Percentiles rank a stretch among this genome's conserved stretches.
These are phyloP conservation scores for Lactifluus echinatus DNA, from an alignment of 768 basidiomycete species.

Conservation along the genomic window DNA sequence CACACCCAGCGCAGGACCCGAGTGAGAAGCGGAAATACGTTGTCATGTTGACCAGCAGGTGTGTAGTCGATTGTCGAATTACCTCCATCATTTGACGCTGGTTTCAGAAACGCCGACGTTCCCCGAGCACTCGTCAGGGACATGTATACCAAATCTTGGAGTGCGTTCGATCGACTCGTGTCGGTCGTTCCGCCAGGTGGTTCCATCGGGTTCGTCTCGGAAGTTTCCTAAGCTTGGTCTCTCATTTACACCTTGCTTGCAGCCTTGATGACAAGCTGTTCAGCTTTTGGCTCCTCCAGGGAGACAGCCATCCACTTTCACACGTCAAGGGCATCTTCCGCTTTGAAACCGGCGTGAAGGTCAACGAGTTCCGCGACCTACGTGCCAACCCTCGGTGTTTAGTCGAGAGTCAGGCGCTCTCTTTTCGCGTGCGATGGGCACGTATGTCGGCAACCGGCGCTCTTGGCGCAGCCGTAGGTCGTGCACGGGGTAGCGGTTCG, in stretches of 20 bases:
- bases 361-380: constrained; percentile 80
- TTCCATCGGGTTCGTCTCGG: constrained; percentile 62
- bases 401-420: constrained; percentile 71
- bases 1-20: constrained; percentile 75
- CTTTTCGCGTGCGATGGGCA: constrained; percentile 78
- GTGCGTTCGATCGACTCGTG: constrained; percentile 80
- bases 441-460: constrained; percentile 62
- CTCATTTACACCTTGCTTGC: constrained; percentile 1
- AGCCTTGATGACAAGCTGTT: constrained; percentile 91
- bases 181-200: constrained; percentile 88
- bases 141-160: constrained; percentile 92
- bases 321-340: constrained; percentile 82
- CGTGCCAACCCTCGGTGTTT: constrained; percentile 85
- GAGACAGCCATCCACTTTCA: constrained; percentile 63
- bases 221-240: constrained; percentile 4
- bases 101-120: constrained; percentile 67
- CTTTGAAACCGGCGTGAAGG: constrained; percentile 83
- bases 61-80: constrained; percentile 8
- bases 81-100: not conserved
- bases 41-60: constrained; percentile 65
- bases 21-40: constrained; percentile 69
- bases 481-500: constrained; percentile 24
- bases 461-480: constrained; percentile 37
- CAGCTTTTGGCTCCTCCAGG: constrained; percentile 81
- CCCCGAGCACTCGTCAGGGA: constrained; percentile 78